Evolutionary conservation across 148 eudicot species (phyloP), one percentile per base, ranked within the genome.

Genomic region (Arctostaphylos glauca): DNA sequence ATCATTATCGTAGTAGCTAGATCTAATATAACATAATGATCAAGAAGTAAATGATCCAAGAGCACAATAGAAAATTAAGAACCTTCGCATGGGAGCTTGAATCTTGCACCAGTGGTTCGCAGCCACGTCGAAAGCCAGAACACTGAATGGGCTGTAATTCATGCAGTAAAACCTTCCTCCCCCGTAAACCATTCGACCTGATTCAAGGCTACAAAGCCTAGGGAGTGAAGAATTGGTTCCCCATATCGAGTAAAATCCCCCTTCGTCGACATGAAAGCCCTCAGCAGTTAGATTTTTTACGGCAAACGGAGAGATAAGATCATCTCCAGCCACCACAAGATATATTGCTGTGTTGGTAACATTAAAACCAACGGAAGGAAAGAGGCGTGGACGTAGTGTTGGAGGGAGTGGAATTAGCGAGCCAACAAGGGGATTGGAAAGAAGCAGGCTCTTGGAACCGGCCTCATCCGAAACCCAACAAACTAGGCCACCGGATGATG

Each of bases 221-320:
- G 99, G 99, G 0, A 96, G 92, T 1, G 90, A 43, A 0, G 97
- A 90, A 5, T 88, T 85, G 0, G 94, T 92, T 54, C 89, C 94
- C 96, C 96, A 95, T 2, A 93, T 70, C 6, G 97, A 90, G 83
- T 90, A 92, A 76, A 92, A 88, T 23, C 99, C 99, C 0, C 89
- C 84, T 4, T 84, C 84, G 76, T 96, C 94, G 3, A 94, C 85
- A 49, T 92, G 97, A 68, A 96, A 94, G 84, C 90, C 88, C 80
- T 96, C 99, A 0, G 94, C 87, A 2, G 93, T 89, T 3, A 96
- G 83, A 79, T 96, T 96, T 79, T 96, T 96, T 68, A 96, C 99
- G 0, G 99, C 99, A 44, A 93, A 96, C 0, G 95, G 99, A n/a
- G 99, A 96, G 81, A 96, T 89, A 74, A 94, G 58, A 85, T 96